Evolutionary conservation across 352 stramenopile species (phyloP).

Genomic region (Phytophthora parvispora): DNA sequence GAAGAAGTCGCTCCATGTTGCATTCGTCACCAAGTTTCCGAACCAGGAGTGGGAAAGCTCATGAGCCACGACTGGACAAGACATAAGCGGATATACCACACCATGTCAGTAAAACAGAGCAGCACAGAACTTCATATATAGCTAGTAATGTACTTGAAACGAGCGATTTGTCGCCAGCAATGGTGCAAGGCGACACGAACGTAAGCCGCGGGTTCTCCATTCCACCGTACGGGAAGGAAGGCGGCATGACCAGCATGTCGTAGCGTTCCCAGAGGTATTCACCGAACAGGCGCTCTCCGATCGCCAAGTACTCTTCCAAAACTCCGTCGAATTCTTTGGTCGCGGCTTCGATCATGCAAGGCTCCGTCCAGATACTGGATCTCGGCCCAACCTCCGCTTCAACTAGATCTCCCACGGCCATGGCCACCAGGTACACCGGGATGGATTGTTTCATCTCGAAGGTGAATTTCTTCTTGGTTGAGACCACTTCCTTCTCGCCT

Average conservation of each 20-base stretch:
- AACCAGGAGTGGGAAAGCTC: conserved; percentile 91
- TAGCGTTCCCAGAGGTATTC: conserved; percentile 90
- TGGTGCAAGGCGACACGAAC: conserved; percentile 82
- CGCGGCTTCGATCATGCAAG: conserved; percentile 81
- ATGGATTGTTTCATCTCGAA: conserved; percentile 90
- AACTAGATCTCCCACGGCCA: conserved; percentile 85
- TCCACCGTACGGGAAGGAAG: conserved; percentile 97
- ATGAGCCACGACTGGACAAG: conserved; percentile 76
- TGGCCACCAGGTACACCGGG: conserved; percentile 86
- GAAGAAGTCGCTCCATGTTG: conserved; percentile 91
- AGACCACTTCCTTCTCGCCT: conserved; percentile 2
- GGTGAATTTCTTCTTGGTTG: conserved; percentile 50
- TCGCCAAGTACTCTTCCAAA: conserved; percentile 76
- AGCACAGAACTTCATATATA: not conserved
- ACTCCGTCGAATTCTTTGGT: conserved; percentile 82
- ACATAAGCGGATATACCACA: not conserved
- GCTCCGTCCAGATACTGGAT: conserved; percentile 87
- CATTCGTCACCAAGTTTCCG: conserved; percentile 87
- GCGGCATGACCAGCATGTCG: conserved; percentile 87
- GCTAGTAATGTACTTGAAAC: conserved; percentile 59
- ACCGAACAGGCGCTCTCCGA: conserved; percentile 82
- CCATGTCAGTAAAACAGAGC: not conserved
- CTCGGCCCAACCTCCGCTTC: conserved; percentile 71
- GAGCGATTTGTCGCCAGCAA: conserved; percentile 85
- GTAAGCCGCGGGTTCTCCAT: conserved; percentile 98